Evolutionary conservation across 2,329 filamentous ascomycete genomes (phyloP).

Genomic region (Cladobotryum protrusum): DNA sequence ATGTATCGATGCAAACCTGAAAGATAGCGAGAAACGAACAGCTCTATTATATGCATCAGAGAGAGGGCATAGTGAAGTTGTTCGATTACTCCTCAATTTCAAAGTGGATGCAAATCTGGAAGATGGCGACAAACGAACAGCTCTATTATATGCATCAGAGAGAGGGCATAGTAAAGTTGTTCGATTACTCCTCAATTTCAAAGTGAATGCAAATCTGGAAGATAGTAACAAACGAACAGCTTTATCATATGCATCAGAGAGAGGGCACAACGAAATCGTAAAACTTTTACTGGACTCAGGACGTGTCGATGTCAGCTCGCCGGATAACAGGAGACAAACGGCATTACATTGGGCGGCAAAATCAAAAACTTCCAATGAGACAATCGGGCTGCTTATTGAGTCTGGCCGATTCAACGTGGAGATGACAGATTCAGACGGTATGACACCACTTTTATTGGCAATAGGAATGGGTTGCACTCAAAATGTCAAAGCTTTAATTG

Average conservation of each 20-base stretch:
- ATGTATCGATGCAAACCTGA: too few species aligned
- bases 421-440: too few species aligned
- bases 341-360: background rate
- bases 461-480: too few species aligned
- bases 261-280: background rate
- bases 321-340: background rate
- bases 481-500: too few species aligned
- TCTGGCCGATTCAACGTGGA: too few species aligned
- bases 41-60: too few species aligned
- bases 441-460: too few species aligned
- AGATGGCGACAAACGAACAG: background rate
- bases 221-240: background rate
- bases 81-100: background rate
- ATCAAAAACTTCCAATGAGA: too few species aligned
- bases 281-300: background rate
- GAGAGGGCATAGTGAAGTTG: too few species aligned
- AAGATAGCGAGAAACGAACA: too few species aligned
- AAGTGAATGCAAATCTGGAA: background rate
- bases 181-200: background rate
- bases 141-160: background rate
- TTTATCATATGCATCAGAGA: background rate
- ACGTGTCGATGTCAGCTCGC: background rate
- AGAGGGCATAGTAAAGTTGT: background rate
- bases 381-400: too few species aligned
- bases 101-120: background rate